A percentile compares a stretch with the other conserved stretches of the same genome.
These are phyloP conservation scores for Euphorbia peplus DNA, from an alignment of 345 rosid species.

Conservation along the genomic window DNA sequence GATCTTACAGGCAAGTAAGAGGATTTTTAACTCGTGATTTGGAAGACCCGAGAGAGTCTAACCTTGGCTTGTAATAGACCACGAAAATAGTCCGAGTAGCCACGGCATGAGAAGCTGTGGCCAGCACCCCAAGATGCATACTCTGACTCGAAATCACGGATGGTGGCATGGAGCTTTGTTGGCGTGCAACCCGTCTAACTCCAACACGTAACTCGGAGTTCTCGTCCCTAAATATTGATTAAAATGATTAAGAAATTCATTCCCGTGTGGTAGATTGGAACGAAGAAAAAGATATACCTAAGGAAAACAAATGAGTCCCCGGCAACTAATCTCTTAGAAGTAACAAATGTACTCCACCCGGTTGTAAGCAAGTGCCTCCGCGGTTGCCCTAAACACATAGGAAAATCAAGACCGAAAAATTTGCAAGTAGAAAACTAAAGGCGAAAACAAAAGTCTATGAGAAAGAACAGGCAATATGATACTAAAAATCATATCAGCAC, in stretches of 20 bases:
- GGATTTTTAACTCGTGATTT: not conserved
- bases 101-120: conserved; percentile 90
- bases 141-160: conserved; percentile 93
- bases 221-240: conserved; percentile 48
- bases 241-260: not conserved
- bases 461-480: not conserved
- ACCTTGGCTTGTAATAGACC: conserved; percentile 94
- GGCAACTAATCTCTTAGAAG: conserved; percentile 84
- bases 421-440: not conserved
- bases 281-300: conserved; percentile 42
- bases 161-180: conserved; percentile 73
- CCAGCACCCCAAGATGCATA: conserved; percentile 97
- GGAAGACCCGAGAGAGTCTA: not conserved
- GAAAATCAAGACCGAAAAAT: not conserved
- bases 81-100: conserved; percentile 63
- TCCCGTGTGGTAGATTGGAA: not conserved
- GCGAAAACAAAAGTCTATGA: not conserved
- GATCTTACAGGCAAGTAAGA: no score
- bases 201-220: conserved; percentile 77
- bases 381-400: conserved; percentile 59
- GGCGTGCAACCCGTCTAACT: conserved; percentile 66
- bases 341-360: conserved; percentile 95
- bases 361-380: conserved; percentile 93
- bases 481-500: no score
- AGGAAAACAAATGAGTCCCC: conserved; percentile 90